Percentiles rank a stretch among this genome's conserved stretches.
These are phyloP conservation scores for Magnolia changhungtana DNA, from an alignment of 164 flowering plant species.

Conservation along the genomic window DNA sequence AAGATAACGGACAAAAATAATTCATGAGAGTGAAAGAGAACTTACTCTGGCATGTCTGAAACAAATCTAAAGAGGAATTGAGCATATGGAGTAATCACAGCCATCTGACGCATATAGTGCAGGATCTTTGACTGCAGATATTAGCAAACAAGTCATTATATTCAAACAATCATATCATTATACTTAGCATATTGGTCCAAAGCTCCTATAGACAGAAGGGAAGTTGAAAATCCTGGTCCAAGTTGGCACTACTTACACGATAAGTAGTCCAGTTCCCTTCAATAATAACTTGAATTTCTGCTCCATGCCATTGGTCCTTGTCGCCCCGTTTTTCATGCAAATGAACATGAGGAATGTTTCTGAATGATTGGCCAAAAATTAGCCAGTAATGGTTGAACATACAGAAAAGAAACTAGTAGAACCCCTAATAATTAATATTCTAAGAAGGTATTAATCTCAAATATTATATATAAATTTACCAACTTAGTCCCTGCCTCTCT, in stretches of 20 bases:
- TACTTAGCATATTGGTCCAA: slow-evolving; percentile 1
- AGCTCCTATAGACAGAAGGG: slow-evolving; percentile 1
- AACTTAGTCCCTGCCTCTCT: no score
- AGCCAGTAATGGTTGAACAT: not conserved
- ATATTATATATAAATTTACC: not conserved
- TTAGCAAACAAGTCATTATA: slow-evolving; percentile 7
- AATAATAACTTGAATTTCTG: slow-evolving; percentile 95
- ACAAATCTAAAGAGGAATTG: slow-evolving; percentile 82
- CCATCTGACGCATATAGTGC: slow-evolving; percentile 99
- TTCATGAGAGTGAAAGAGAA: slow-evolving; percentile 15
- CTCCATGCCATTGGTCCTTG: slow-evolving; percentile 90
- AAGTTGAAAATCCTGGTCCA: not conserved
- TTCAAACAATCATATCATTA: slow-evolving; percentile 10
- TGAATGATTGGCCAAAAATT: slow-evolving; percentile 20
- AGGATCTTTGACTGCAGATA: slow-evolving; percentile 85
- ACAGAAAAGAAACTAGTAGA: not conserved
- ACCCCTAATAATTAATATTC: not conserved
- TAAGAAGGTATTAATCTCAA: not conserved
- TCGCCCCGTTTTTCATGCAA: slow-evolving; percentile 75
- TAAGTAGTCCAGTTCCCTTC: slow-evolving; percentile 99
- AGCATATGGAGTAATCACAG: slow-evolving; percentile 96
- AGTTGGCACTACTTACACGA: slow-evolving; percentile 51
- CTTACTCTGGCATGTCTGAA: slow-evolving; percentile 79
- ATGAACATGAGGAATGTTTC: slow-evolving; percentile 92
- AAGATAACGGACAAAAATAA: not conserved